Evolutionary conservation across 768 basidiomycete species (phyloP).

Genomic region (Phaeotremella skinneri): DNA sequence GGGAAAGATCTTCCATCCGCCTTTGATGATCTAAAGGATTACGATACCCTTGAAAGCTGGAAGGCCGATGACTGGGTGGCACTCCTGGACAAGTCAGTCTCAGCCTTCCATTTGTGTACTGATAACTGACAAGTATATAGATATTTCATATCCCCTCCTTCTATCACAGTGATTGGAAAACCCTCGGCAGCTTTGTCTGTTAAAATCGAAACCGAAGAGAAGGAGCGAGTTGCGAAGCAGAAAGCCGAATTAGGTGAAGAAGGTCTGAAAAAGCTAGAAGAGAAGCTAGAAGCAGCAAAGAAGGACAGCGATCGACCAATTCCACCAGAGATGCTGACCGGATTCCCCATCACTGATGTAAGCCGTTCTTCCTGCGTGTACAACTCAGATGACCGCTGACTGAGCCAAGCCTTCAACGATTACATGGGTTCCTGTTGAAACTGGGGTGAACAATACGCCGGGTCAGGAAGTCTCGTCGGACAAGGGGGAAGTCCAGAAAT

Average conservation of each 20-base stretch:
- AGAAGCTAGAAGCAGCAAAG: conserved; percentile 75
- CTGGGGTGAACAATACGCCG: conserved; percentile 39
- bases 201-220: conserved; percentile 76
- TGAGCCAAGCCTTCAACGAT: conserved; percentile 60
- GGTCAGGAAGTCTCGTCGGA: conserved; percentile 45
- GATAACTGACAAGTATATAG: conserved; percentile 53
- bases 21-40: conserved; percentile 76
- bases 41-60: conserved; percentile 68
- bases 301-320: conserved; percentile 79
- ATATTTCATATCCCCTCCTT: conserved; percentile 71
- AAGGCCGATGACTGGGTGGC: conserved; percentile 70
- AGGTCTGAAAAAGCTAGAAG: conserved; percentile 69
- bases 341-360: conserved; percentile 88
- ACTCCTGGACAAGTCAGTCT: conserved; percentile 67
- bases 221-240: conserved; percentile 69
- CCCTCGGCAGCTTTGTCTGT: conserved; percentile 82
- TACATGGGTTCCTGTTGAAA: conserved; percentile 81
- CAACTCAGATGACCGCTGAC: not conserved
- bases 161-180: conserved; percentile 75
- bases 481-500: conserved; percentile 58
- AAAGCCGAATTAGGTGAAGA: conserved; percentile 69
- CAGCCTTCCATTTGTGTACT: not conserved
- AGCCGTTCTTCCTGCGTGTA: conserved; percentile 8
- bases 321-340: conserved; percentile 72
- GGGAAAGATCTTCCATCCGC: conserved; percentile 71